Percentiles rank a stretch among this genome's conserved stretches.
Conservation (phyloP, 2,329 filamentous ascomycete species). For the Sporothrix phasma region DNA sequence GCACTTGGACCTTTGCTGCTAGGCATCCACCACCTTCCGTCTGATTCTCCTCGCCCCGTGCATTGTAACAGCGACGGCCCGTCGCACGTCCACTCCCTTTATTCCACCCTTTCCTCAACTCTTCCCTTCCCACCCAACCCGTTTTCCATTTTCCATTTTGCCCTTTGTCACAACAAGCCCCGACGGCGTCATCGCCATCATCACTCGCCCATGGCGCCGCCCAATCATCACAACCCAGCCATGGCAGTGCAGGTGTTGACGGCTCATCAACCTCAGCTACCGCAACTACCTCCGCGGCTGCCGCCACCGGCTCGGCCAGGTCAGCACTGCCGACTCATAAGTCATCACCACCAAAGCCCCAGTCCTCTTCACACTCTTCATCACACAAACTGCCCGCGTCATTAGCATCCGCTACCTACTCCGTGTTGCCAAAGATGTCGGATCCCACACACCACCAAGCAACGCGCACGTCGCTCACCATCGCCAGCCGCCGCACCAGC, state of each 20-base stretch:
- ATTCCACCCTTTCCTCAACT: neutral
- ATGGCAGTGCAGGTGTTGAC: constrained; percentile 5
- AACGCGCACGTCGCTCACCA: neutral
- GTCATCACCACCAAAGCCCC: constrained; percentile 6
- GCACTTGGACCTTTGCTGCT: neutral
- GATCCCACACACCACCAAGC: constrained; percentile 19
- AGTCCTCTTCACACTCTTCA: constrained; percentile 9
- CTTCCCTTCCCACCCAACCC: neutral
- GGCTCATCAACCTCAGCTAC: neutral
- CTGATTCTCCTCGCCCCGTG: constrained; percentile 7
- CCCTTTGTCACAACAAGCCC: neutral
- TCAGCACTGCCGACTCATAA: constrained; percentile 6
- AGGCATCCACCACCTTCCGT: neutral
- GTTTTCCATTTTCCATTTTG: neutral
- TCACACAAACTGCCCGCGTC: constrained; percentile 22
- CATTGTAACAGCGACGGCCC: neutral
- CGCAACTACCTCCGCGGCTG: neutral
- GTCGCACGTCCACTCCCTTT: neutral
- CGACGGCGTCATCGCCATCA: constrained; percentile 9
- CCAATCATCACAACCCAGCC: constrained; percentile 10
- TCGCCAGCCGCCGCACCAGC: constrained; percentile 4
- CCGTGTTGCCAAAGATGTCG: constrained; percentile 26
- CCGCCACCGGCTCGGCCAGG: constrained; percentile 7
- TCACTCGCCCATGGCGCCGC: constrained; percentile 15
- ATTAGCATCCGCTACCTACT: constrained; percentile 22